Percentiles rank a stretch among this genome's conserved stretches.
These are phyloP conservation scores for Cajanus cajan DNA, from an alignment of 306 rosid species.

Conservation along the genomic window DNA sequence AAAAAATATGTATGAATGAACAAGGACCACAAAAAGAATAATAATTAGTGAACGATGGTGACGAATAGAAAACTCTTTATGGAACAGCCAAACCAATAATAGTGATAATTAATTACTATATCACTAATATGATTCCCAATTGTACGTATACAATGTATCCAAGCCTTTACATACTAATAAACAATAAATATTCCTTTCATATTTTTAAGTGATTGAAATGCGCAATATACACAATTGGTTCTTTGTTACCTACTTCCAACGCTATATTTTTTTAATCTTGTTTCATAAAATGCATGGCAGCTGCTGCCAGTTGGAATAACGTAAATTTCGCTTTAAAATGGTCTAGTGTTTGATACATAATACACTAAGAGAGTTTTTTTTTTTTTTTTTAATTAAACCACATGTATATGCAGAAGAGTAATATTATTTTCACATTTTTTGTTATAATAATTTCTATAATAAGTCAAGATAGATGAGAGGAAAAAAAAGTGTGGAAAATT, in stretches of 20 bases:
- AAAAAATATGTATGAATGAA: neutral
- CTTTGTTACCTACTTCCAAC: neutral
- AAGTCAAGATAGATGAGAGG: neutral
- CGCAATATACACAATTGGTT: neutral
- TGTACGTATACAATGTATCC: neutral
- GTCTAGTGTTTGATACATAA: neutral
- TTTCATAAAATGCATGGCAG: neutral
- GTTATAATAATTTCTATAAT: neutral
- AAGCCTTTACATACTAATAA: neutral
- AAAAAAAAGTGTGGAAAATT: neutral
- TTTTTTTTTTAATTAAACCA: too few species aligned
- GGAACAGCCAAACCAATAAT: slow-evolving; percentile 28
- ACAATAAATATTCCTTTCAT: slow-evolving; percentile 15
- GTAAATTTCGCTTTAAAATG: neutral
- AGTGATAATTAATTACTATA: slow-evolving; percentile 20
- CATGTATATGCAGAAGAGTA: neutral
- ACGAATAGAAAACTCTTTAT: slow-evolving; percentile 16
- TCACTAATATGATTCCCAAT: slow-evolving; percentile 17
- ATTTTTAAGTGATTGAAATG: neutral
- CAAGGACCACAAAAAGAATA: slow-evolving; percentile 37
- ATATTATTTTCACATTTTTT: neutral
- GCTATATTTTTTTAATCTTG: neutral
- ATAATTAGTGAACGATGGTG: slow-evolving; percentile 14
- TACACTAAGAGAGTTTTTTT: too few species aligned
- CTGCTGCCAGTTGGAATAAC: neutral